Evolutionary conservation across 2,329 filamentous ascomycete species (phyloP).

Genomic region (Waltergamsia citrina): DNA sequence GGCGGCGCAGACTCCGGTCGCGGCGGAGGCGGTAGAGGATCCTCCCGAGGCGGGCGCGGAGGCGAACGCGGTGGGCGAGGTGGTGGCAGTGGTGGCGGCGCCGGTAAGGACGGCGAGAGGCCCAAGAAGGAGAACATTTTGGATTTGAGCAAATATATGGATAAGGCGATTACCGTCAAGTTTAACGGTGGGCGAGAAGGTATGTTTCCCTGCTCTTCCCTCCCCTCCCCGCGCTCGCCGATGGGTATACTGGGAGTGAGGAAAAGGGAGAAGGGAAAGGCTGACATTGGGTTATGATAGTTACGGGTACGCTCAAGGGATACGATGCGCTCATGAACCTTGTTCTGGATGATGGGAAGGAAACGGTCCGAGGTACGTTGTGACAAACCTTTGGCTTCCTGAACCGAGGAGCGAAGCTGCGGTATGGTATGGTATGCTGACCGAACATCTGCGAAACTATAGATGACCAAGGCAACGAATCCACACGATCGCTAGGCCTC

Average conservation of each 20-base stretch:
- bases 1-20: conserved; percentile 27
- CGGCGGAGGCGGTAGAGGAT: conserved; percentile 26
- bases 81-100: conserved; percentile 29
- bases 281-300: conserved; percentile 32
- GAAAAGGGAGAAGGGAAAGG: not conserved
- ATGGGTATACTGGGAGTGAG: not conserved
- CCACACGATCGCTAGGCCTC: conserved; percentile 69
- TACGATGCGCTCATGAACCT: conserved; percentile 98
- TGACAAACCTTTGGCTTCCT: too few relatives aligned
- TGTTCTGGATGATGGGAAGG: conserved; percentile 88
- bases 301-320: conserved; percentile 82
- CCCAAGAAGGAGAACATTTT: conserved; percentile 99
- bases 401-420: too few relatives aligned
- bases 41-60: conserved; percentile 32
- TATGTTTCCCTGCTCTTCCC: conserved; percentile 25
- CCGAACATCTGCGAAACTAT: too few relatives aligned
- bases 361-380: conserved; percentile 68
- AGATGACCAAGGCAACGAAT: conserved; percentile 93
- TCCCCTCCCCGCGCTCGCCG: not conserved
- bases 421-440: too few relatives aligned
- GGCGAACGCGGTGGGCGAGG: conserved; percentile 28
- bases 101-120: conserved; percentile 48
- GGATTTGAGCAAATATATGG: conserved; percentile 91
- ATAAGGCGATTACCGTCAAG: conserved; percentile 91
- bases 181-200: conserved; percentile 93